Evolutionary conservation across 306 rosid species (phyloP), one percentile per base, ranked within the genome.

Genomic region (Castanea sativa): DNA sequence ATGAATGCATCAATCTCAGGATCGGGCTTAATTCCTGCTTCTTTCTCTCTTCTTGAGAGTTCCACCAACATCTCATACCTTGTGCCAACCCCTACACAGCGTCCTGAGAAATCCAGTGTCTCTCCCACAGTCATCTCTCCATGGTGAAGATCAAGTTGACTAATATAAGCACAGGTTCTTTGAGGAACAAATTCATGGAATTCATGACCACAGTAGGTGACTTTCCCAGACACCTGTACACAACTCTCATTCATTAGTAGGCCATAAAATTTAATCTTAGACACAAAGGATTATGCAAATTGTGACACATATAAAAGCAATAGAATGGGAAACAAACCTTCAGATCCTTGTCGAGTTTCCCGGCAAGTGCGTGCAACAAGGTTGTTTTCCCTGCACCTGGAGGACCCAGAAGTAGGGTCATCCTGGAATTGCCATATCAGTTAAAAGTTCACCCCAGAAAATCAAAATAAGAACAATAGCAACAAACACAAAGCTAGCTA

Each of bases 381-480:
- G 98, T 90, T 51, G 96, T 93, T 83, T 93, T 91, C 51, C 98
- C 98, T 11, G 97, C 79, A 2, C 88, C 75, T 10, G 98, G 98
- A 55, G 98, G 98, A 57, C 97, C 98, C 30, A 89, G 83, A 70
- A 93, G 98, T 49, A 93, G 87, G 33, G 98, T 87, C 90, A 33
- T 67, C 72, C 72, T 33, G 52, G 23, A 67, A 32, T 67, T 35
- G 4, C 6, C 25, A 19, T 18, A 19, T 67, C 72, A 9, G 25
- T 33, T 67, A 33, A 35, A n/a, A 19, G 19, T 49, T 49, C 27
- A 67, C 19, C 21, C 68, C 27, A 25, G 32, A 30, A 38, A 64
- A 63, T 27, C 69, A 63, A 29, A 63, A 63, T 63, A 63, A 63
- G 21, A 63, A 13, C 69, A 63, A 30, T 63, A 58, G 23, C 15